These are phyloP conservation scores for Torulaspora gathmanii DNA, from an alignment of 805 yeast species.

Conservation along the genomic window DNA sequence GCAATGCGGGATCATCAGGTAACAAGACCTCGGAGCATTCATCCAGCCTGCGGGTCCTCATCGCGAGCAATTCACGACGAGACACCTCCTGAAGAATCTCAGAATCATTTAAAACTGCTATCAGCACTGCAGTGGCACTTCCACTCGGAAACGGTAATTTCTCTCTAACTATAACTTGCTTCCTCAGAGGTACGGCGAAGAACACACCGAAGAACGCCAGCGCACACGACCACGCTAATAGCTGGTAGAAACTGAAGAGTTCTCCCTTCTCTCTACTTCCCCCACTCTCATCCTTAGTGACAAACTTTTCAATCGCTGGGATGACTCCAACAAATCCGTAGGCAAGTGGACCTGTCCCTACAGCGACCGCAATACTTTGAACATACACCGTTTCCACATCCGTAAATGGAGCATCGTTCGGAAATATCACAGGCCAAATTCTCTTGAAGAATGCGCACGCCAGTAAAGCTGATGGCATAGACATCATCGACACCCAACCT, in stretches of 20 bases:
- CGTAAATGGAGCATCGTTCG: conserved; percentile 47
- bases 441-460: conserved; percentile 80
- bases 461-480: conserved; percentile 83
- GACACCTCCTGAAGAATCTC: conserved; percentile 41
- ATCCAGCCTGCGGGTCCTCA: conserved; percentile 27
- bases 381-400: conserved; percentile 94
- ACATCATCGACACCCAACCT: conserved; percentile 99
- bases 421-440: conserved; percentile 35
- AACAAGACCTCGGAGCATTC: conserved; percentile 29
- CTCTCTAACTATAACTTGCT: conserved; percentile 81
- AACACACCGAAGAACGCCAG: conserved; percentile 93
- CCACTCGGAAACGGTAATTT: conserved; percentile 93
- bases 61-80: conserved; percentile 34
- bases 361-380: conserved; percentile 92
- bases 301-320: conserved; percentile 90
- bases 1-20: conserved; percentile 9
- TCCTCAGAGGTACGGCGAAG: conserved; percentile 84
- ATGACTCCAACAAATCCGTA: conserved; percentile 93
- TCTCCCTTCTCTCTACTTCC: conserved; percentile 30
- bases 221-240: conserved; percentile 79
- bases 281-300: conserved; percentile 76
- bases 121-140: conserved; percentile 89
- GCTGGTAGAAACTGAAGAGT: conserved; percentile 43
- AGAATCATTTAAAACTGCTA: conserved; percentile 78
- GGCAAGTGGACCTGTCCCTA: conserved; percentile 95